Evolutionary conservation across 2,329 filamentous ascomycete genomes (phyloP), one percentile per base, ranked within the genome.

Genomic region (Alternaria sp.): DNA sequence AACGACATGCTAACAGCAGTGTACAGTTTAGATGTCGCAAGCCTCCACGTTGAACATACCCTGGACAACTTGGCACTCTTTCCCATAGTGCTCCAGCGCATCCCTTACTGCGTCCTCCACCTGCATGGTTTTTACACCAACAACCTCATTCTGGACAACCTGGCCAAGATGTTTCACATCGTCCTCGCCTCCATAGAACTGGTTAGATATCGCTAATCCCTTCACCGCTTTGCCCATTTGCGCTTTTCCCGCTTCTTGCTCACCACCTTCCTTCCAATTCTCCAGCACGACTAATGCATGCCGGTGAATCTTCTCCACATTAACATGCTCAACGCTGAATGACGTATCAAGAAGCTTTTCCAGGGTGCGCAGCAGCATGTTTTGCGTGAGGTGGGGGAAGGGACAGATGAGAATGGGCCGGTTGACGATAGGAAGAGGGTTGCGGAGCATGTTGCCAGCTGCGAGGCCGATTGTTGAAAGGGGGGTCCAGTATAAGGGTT

Each of bases 121-220:
- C 30, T 54, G 67, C 36, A 71, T 65, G 7, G 54, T 44, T 36
- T 71, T 14, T 12, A 78, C 71, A 0, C 75, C 75, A 10, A 77
- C 69, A 18, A 62, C 5, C 18, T 74, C 70, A 49, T 78, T 78
- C 57, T 75, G 69, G 7, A 74, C 62, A 59, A 72, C 14, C 30
- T 62, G 62, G 27, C 66, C 69, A 25, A 78, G 72, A 36, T 71
- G 62, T 18, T 72, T 69, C 25, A 59, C 65, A 30, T 32, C 34
- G 6, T 46, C 14, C 28, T 74, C 69, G 4, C 54, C 70, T 44
- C 76, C 76, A n/a, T 74, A 74, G 36, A 78, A 79, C 54, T 79
- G 74, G 43, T 71, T 70, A 53, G 68, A 71, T 18, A 78, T 30
- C 1, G 67, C 60, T 44, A 78, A 54, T 0, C 77, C 76, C 43